Base-by-base conservation (phyloP, 805 yeast genomes). In the Lipomyces kockii region DNA sequence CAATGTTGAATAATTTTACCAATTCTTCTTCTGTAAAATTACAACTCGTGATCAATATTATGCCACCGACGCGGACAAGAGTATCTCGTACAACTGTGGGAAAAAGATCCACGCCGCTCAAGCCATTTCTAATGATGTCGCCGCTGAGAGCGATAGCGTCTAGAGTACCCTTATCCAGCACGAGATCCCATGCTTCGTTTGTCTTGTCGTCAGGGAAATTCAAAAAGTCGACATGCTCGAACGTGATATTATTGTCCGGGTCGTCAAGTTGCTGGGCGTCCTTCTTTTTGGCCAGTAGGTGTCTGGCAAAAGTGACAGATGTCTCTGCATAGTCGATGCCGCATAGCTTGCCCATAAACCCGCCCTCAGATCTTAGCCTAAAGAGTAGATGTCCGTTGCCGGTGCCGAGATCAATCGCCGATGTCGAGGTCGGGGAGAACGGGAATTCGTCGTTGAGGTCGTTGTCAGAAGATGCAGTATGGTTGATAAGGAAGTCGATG, bases 371-470 rank as follows among this genome's bases (percentile, higher is more conserved):
- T 61, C 89, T 87, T 39, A 95, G 76, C 64, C 88, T 85, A 72
- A 94, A 90, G 35, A 95, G 76, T 34, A 95, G 80, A 76, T 92
- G 97, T 0, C 99, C 99, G 78, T 95, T 95, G 0, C 99, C 99
- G 0, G 99, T 93, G 0, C 99, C 99, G 51, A 95, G 80, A 0
- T 71, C 69, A 8, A 67, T 20, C 5, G 39, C 65, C 3, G 58
- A 39, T 12, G 72, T 62, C 25, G 62, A 27, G 3, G 37, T n/a
- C 27, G 20, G 17, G 14, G 62, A 51, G 55, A 71, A 68, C 43
- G 69, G 65, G 52, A 55, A 53, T 11, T 60, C 67, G 32, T 59
- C 60, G 27, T 14, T 52, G 17, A 35, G 61, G n/a, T 53, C 43
- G 5, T 27, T 58, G 64, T 77, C 37, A 58, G 71, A 3, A 69